These are phyloP conservation scores for Backusella psychrophila DNA, from an alignment of 192 early-diverging fungal species.

Conservation along the genomic window DNA sequence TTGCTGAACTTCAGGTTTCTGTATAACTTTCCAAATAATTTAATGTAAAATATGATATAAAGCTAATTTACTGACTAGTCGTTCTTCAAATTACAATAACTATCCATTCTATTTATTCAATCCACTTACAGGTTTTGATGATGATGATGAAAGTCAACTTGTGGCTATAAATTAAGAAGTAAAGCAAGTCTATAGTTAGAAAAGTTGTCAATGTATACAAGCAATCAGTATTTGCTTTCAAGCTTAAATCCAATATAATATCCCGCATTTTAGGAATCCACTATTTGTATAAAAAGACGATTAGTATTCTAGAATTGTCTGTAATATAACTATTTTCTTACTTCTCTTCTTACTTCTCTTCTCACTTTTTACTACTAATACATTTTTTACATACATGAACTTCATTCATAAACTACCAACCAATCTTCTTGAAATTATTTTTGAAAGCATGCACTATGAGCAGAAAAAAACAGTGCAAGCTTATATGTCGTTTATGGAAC, in stretches of 20 bases:
- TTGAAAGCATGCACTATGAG: background rate
- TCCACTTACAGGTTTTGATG: too few species aligned
- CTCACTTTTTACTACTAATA: background rate
- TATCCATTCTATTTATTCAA: too few species aligned
- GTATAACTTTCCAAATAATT: too few species aligned
- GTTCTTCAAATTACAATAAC: too few species aligned
- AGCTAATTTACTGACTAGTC: too few species aligned
- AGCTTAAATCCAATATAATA: background rate
- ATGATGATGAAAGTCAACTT: too few species aligned
- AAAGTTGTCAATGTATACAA: background rate
- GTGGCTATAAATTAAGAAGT: too few species aligned
- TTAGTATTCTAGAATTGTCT: background rate
- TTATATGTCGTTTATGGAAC: background rate
- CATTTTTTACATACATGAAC: background rate
- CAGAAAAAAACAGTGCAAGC: background rate
- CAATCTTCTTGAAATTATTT: background rate
- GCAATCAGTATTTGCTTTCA: background rate
- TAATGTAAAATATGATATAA: too few species aligned
- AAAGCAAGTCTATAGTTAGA: background rate
- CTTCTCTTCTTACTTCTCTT: background rate
- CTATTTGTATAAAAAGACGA: background rate
- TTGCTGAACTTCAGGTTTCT: too few species aligned
- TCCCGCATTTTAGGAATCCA: background rate
- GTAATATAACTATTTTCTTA: too few species aligned
- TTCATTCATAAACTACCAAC: background rate